Percentiles rank a stretch among this genome's conserved stretches.
Evolutionary conservation across 2,329 filamentous ascomycete species (phyloP).

Genomic region (Juglanconis sp.): DNA sequence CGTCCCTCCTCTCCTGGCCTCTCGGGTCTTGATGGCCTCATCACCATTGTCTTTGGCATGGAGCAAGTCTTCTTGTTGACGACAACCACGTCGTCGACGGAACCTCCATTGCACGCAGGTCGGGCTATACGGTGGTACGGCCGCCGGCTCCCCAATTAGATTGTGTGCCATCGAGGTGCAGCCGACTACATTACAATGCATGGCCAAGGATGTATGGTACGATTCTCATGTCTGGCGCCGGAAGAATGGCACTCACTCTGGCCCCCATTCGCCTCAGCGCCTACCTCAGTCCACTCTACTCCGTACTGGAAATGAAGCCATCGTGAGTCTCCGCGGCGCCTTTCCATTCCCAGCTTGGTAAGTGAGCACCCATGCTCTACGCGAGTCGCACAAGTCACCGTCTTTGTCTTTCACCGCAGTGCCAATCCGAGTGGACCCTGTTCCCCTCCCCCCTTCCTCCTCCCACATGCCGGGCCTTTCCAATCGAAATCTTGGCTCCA

Average conservation of each 20-base stretch:
- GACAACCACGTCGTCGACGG: background rate
- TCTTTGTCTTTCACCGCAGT: background rate
- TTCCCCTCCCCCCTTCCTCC: background rate
- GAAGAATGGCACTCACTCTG: background rate
- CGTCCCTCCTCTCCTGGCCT: background rate
- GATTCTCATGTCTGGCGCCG: background rate
- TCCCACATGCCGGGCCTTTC: background rate
- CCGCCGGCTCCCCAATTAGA: background rate
- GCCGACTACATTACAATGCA: background rate
- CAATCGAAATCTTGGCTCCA: background rate
- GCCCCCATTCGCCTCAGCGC: background rate
- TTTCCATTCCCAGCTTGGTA: slow-evolving; percentile 2
- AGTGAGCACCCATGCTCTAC: background rate
- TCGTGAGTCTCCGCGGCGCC: slow-evolving; percentile 4
- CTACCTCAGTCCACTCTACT: background rate
- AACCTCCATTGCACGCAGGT: background rate
- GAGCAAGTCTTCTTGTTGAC: background rate
- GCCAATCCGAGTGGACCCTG: slow-evolving; percentile 1
- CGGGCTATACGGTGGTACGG: background rate
- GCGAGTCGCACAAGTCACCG: background rate
- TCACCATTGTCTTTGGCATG: no score
- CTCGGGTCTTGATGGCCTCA: background rate
- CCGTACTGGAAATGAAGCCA: slow-evolving; percentile 6
- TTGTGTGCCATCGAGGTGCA: background rate
- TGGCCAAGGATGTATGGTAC: background rate